phyloP scores from a whole-genome alignment of 768 basidiomycete species.

The Dentipellis sp. region DNA sequence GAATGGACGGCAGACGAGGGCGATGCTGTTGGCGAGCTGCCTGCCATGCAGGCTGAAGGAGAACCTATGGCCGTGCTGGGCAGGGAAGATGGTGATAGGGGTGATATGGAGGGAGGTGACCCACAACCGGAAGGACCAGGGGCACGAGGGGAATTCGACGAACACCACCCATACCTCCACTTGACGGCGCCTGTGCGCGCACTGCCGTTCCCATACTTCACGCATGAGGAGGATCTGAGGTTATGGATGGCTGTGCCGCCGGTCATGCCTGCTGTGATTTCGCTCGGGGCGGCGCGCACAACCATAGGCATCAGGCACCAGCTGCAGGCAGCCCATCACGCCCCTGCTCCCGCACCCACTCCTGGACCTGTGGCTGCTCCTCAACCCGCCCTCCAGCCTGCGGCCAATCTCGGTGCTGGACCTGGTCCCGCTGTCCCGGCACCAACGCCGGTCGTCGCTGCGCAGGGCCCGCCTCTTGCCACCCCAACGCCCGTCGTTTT shows the following conservation, averaged over 20 bases:
- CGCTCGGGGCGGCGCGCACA: neutral
- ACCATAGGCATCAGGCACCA: neutral
- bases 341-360: neutral
- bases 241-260: neutral
- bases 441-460: too few relatives aligned
- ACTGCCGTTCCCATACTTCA: neutral
- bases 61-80: neutral
- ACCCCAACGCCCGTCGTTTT: too few relatives aligned
- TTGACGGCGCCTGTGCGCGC: neutral
- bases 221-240: neutral
- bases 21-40: too few relatives aligned
- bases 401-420: too few relatives aligned
- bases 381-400: neutral
- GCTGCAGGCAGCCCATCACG: neutral
- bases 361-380: neutral
- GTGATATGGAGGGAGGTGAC: too few relatives aligned
- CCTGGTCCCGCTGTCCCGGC: too few relatives aligned
- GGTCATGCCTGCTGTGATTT: neutral
- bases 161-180: neutral
- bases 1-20: too few relatives aligned
- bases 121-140: too few relatives aligned
- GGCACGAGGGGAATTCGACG: too few relatives aligned
- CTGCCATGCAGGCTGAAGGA: too few relatives aligned
- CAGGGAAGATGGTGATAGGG: too few relatives aligned
- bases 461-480: too few relatives aligned